A percentile compares a stretch with the other conserved stretches of the same genome.
These are phyloP conservation scores for Diplodia sapinea DNA, from an alignment of 2,329 filamentous ascomycete genomes.

Conservation along the genomic window DNA sequence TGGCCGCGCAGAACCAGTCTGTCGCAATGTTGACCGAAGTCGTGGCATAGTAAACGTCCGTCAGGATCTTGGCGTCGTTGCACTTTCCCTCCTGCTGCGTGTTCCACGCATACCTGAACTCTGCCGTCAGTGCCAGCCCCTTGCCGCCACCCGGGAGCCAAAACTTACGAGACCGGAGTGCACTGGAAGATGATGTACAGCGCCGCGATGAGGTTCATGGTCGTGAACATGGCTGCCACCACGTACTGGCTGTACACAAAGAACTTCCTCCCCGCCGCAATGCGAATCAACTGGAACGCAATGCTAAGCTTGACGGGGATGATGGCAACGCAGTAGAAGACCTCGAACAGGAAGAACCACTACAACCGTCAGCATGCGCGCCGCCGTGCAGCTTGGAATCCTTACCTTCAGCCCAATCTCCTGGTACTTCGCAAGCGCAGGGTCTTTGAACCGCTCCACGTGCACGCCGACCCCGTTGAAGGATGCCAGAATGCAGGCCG, in stretches of 20 bases:
- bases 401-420: constrained; percentile 35
- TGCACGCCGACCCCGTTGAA: constrained; percentile 45
- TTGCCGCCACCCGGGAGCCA: background rate
- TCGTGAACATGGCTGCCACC: constrained; percentile 41
- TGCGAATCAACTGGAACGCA: constrained; percentile 45
- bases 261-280: constrained; percentile 40
- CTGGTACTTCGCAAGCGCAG: constrained; percentile 35
- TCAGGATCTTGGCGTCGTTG: constrained; percentile 37
- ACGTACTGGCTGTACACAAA: constrained; percentile 41
- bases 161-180: constrained; percentile 39
- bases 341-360: constrained; percentile 48
- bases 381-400: too few relatives aligned
- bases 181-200: constrained; percentile 49
- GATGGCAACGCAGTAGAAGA: constrained; percentile 46
- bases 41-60: constrained; percentile 45
- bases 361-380: constrained; percentile 29
- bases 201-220: constrained; percentile 42
- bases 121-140: background rate
- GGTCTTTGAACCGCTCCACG: constrained; percentile 36
- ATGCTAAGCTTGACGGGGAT: constrained; percentile 48
- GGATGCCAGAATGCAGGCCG: constrained; percentile 39
- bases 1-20: constrained; percentile 46
- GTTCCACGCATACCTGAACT: constrained; percentile 39
- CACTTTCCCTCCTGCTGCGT: constrained; percentile 40
- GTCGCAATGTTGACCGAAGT: constrained; percentile 47